Percentiles rank a stretch among this genome's conserved stretches.
Evolutionary conservation across 352 stramenopile genomes (phyloP).

Genomic region (Phytophthora constricta): DNA sequence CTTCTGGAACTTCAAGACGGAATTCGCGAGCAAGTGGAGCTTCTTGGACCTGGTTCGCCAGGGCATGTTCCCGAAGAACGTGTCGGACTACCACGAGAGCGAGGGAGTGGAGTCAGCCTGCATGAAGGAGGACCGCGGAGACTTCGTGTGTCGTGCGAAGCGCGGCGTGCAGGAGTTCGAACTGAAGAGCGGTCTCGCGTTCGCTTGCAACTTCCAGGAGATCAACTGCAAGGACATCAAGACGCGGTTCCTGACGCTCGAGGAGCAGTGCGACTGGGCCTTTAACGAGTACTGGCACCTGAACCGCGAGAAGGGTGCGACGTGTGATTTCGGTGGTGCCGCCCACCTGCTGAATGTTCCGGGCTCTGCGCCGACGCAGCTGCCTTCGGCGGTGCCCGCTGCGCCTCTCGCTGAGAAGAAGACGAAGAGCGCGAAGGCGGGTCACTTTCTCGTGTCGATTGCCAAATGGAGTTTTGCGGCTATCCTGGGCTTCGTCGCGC

Average conservation of each 20-base stretch:
- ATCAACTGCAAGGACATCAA: constrained; percentile 73
- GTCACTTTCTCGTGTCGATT: constrained; percentile 32
- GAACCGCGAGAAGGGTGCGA: constrained; percentile 70
- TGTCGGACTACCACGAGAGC: constrained; percentile 66
- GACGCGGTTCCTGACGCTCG: constrained; percentile 54
- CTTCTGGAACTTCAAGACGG: constrained; percentile 97
- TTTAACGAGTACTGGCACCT: constrained; percentile 85
- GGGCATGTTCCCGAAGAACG: constrained; percentile 80
- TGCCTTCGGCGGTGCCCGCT: constrained; percentile 11
- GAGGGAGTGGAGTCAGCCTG: constrained; percentile 69
- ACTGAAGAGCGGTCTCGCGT: constrained; percentile 68
- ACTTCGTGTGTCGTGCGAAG: constrained; percentile 80
- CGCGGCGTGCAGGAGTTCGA: constrained; percentile 74
- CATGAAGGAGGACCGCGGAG: constrained; percentile 72
- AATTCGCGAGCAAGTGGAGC: constrained; percentile 91
- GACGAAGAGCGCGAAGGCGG: constrained; percentile 22
- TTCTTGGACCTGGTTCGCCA: constrained; percentile 79
- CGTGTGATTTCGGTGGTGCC: constrained; percentile 81
- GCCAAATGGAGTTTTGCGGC: constrained; percentile 40
- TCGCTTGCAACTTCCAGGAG: constrained; percentile 63
- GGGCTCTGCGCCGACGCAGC: constrained; percentile 17
- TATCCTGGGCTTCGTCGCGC: constrained; percentile 30
- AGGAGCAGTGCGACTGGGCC: constrained; percentile 77
- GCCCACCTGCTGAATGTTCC: constrained; percentile 58
- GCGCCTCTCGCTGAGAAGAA: constrained; percentile 1